Evolutionary conservation across 2,329 filamentous ascomycete species (phyloP).

Genomic region (Alternaria brassicae): DNA sequence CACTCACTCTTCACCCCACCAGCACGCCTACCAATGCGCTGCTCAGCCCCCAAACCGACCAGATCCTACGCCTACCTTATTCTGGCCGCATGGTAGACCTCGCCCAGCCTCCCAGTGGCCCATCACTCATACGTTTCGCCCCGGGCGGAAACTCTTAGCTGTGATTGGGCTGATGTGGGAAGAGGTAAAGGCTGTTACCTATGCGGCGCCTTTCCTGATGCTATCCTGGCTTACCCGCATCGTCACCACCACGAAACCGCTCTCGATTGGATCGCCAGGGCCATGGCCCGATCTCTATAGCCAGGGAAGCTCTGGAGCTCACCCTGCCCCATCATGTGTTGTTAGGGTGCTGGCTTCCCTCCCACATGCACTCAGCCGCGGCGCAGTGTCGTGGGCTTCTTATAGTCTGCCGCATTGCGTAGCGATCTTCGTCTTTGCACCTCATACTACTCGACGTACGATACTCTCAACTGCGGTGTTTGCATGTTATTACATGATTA

Average conservation of each 20-base stretch:
- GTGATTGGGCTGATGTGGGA: conserved; percentile 10
- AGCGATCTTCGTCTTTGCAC: conserved; percentile 16
- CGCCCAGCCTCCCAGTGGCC: background rate
- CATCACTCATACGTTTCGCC: background rate
- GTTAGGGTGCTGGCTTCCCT: conserved; percentile 14
- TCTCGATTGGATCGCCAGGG: conserved; percentile 30
- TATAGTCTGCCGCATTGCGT: conserved; percentile 21
- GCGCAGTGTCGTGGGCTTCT: conserved; percentile 8
- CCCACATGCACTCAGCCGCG: conserved; percentile 22
- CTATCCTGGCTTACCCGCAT: conserved; percentile 22
- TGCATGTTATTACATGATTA: background rate
- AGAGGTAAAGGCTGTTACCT: conserved; percentile 3
- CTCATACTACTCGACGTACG: background rate
- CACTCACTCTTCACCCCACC: conserved; percentile 25
- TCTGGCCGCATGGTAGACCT: background rate
- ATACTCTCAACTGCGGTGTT: background rate
- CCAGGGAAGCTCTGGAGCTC: conserved; percentile 26
- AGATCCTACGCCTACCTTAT: conserved; percentile 14
- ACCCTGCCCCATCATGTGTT: conserved; percentile 19
- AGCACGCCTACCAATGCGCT: conserved; percentile 15
- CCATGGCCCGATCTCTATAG: conserved; percentile 19
- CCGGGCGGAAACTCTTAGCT: background rate
- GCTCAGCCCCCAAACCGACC: conserved; percentile 36
- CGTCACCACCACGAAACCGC: conserved; percentile 18
- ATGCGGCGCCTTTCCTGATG: conserved; percentile 11